phyloP scores from a whole-genome alignment of 345 rosid genomes.

The Eucalyptus erythrocorys region DNA sequence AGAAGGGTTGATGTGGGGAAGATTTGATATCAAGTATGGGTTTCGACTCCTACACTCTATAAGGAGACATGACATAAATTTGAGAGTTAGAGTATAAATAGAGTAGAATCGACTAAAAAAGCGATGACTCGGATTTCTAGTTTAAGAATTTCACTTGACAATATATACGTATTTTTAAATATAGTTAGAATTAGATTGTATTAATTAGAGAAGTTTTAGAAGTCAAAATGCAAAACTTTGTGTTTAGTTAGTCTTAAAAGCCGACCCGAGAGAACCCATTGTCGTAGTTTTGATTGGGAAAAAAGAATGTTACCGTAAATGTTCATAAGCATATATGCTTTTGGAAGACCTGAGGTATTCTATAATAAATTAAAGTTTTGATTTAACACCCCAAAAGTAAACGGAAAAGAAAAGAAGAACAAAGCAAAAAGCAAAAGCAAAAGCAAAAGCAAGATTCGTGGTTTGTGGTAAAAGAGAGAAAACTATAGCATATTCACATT shows the following conservation, averaged over 20 bases:
- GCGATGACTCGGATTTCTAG: not conserved
- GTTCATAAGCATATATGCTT: not conserved
- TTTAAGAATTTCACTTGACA: not conserved
- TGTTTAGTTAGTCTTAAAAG: not conserved
- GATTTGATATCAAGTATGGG: too few relatives aligned
- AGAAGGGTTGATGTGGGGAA: too few relatives aligned
- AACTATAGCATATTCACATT: not conserved
- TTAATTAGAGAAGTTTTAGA: not conserved
- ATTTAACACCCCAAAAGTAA: not conserved
- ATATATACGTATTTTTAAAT: not conserved
- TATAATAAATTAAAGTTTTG: not conserved
- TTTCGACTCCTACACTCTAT: too few relatives aligned
- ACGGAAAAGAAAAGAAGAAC: not conserved
- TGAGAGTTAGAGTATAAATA: too few relatives aligned
- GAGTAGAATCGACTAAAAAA: accelerated
- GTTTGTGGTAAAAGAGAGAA: not conserved
- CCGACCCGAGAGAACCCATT: not conserved
- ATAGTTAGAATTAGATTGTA: not conserved
- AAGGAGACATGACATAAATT: too few relatives aligned
- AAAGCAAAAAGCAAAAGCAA: not conserved
- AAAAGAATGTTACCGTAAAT: not conserved
- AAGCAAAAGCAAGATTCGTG: not conserved
- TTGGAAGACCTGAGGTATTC: not conserved
- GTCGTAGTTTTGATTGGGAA: not conserved
- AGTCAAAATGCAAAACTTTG: not conserved